phyloP scores from a whole-genome alignment of 2,329 filamentous ascomycete genomes.

The Penicillium sp. region DNA sequence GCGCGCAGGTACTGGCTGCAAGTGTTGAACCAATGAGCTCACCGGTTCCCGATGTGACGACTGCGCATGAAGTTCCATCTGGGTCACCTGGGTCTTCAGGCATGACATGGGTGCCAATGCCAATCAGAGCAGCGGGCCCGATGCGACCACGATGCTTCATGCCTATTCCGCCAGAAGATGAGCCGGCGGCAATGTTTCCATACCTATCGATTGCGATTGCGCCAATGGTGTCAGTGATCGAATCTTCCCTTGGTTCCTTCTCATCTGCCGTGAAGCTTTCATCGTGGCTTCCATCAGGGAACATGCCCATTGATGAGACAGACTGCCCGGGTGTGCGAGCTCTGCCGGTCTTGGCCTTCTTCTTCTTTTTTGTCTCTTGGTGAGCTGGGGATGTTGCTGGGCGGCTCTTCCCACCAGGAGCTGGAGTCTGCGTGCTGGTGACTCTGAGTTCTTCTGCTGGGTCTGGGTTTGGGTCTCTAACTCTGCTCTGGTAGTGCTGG shows the following conservation, averaged over 20 bases:
- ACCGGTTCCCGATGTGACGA: slow-evolving; percentile 90
- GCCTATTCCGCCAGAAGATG: slow-evolving; percentile 94
- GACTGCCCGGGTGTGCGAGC: neutral
- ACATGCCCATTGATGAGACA: neutral
- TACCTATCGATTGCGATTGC: slow-evolving; percentile 87
- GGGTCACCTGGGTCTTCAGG: slow-evolving; percentile 71
- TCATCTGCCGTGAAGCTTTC: neutral
- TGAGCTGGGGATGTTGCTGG: neutral
- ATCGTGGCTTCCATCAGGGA: neutral
- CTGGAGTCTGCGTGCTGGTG: neutral
- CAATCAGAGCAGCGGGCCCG: slow-evolving; percentile 89
- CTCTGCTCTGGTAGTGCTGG: neutral
- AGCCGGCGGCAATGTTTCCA: slow-evolving; percentile 89
- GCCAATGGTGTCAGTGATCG: slow-evolving; percentile 90
- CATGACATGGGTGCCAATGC: slow-evolving; percentile 87
- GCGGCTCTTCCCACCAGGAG: neutral
- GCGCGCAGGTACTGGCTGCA: slow-evolving; percentile 83
- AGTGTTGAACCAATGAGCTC: slow-evolving; percentile 98
- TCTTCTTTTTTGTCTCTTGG: neutral
- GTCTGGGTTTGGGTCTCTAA: neutral
- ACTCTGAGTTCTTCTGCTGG: slow-evolving; percentile 1
- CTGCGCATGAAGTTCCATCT: slow-evolving; percentile 70
- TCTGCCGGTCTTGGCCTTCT: neutral
- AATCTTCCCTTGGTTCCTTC: slow-evolving; percentile 46
- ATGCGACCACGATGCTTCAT: slow-evolving; percentile 95